Percentiles rank a stretch among this genome's conserved stretches.
Evolutionary conservation across 768 basidiomycete genomes (phyloP).

Genomic region (Xerocomus brunneocitrinus): DNA sequence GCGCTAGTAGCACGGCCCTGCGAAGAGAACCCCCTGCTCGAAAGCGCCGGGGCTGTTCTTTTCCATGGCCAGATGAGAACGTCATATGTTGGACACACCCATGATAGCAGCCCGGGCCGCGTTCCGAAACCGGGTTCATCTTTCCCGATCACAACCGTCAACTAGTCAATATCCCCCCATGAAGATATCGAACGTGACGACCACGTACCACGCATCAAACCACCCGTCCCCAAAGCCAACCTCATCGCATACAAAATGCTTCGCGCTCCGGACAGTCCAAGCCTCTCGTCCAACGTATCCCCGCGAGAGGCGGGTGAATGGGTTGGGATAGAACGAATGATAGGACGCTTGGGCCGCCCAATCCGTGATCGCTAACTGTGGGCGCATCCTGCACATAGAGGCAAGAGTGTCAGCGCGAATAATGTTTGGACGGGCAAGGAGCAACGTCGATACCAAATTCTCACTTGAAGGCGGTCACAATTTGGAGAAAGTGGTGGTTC

Average conservation of each 20-base stretch:
- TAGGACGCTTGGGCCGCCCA: constrained; percentile 10
- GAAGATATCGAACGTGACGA: not conserved
- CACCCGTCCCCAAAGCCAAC: constrained; percentile 16
- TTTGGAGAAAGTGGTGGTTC: constrained; percentile 14
- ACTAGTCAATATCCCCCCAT: too few relatives aligned
- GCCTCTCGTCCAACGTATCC: constrained; percentile 20
- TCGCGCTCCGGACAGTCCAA: constrained; percentile 21
- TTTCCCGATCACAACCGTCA: too few relatives aligned
- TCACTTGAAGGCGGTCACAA: not conserved
- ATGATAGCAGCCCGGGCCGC: not conserved
- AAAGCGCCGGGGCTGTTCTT: not conserved
- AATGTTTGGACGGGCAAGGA: constrained; percentile 22
- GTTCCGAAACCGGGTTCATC: not conserved
- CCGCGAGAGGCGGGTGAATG: constrained; percentile 16
- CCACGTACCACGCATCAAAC: not conserved
- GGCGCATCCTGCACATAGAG: constrained; percentile 27
- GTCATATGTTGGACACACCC: too few relatives aligned
- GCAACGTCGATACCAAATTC: constrained; percentile 9
- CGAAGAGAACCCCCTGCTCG: not conserved
- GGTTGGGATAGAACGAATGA: constrained; percentile 17
- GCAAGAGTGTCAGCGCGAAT: constrained; percentile 20
- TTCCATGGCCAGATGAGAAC: not conserved
- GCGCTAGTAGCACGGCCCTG: not conserved
- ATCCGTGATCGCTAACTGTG: constrained; percentile 5
- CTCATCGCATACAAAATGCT: constrained; percentile 21